phyloP scores from a whole-genome alignment of 306 rosid species.

The Alnus glutinosa region DNA sequence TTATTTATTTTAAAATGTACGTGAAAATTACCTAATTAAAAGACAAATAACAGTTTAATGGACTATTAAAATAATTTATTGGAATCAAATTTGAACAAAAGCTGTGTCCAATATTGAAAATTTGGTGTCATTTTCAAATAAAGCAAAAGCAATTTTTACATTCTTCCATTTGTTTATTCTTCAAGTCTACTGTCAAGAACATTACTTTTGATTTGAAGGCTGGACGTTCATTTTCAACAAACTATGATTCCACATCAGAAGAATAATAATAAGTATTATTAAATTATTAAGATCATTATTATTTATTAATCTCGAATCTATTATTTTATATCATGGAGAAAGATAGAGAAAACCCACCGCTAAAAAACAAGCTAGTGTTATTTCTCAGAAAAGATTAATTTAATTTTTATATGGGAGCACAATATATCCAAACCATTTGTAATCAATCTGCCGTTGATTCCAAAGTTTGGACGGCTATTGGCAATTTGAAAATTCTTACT shows the following conservation, averaged over 20 bases:
- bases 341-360: too few species aligned
- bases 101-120: neutral
- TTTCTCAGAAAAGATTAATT: neutral
- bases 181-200: neutral
- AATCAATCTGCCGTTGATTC: neutral
- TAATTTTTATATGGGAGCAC: neutral
- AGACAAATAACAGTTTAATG: too few species aligned
- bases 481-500: neutral
- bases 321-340: too few species aligned
- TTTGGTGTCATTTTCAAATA: neutral
- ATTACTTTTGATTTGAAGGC: neutral
- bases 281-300: too few species aligned
- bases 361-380: neutral
- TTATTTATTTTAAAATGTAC: too few species aligned
- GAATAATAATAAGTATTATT: too few species aligned
- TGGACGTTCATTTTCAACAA: neutral
- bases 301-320: too few species aligned
- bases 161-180: neutral
- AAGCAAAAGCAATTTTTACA: neutral
- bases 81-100: too few species aligned
- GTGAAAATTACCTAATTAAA: too few species aligned
- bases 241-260: too few species aligned
- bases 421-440: too few species aligned
- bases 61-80: too few species aligned
- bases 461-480: neutral